phyloP scores from a whole-genome alignment of 2,329 filamentous ascomycete genomes.

The Fusarium anthophilum region DNA sequence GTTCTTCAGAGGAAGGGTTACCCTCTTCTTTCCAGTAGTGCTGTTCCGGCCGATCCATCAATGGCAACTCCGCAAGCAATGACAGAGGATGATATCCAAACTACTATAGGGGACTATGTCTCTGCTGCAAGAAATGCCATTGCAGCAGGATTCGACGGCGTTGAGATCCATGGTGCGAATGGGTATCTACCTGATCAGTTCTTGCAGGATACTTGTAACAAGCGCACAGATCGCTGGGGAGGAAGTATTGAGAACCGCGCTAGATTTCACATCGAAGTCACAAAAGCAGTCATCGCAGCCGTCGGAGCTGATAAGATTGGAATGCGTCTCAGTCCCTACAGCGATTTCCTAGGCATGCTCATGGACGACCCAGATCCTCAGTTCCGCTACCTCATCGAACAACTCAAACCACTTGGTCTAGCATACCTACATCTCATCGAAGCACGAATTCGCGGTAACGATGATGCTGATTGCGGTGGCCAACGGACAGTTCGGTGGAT shows the following conservation, averaged over 20 bases:
- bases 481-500: background rate
- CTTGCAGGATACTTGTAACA: background rate
- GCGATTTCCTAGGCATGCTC: background rate
- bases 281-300: background rate
- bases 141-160: background rate
- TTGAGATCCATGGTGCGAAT: background rate
- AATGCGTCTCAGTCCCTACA: background rate
- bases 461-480: background rate
- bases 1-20: background rate
- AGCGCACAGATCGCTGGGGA: background rate
- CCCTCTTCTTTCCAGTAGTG: background rate
- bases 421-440: background rate
- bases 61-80: background rate
- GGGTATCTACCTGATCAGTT: background rate
- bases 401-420: background rate
- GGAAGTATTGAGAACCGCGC: background rate
- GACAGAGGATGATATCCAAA: background rate
- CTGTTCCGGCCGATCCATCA: background rate
- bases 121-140: background rate
- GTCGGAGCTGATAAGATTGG: background rate
- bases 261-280: background rate
- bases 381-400: background rate
- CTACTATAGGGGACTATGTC: background rate
- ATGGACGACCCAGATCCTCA: background rate
- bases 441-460: background rate